Evolutionary conservation across 2,329 filamentous ascomycete species (phyloP), one percentile per base, ranked within the genome.

Genomic region (Nemania bipapillata): DNA sequence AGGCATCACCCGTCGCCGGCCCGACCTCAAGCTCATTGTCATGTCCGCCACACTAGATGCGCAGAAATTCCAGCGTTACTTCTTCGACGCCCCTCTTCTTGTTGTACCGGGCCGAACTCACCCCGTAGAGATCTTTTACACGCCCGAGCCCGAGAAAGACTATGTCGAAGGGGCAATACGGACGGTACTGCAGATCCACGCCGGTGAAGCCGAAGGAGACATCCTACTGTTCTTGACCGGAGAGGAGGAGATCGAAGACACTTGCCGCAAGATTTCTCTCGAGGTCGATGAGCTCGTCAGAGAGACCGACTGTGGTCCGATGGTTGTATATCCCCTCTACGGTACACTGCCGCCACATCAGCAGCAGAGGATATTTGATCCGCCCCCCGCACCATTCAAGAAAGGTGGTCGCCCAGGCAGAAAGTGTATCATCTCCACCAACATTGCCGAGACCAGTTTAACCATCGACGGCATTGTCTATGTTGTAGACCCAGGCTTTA

Each of bases 381-480:
- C 93, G 66, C 92, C 96, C 0, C 96, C 96, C 2, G 84, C 85
- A 2, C 86, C 95, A 40, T 83, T 89, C 69, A 90, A 86, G 73
- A 87, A 89, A 61, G 93, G 92, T 63, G 95, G 95, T 42, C 87
- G 90, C 24, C 92, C 96, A 0, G 96, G 96, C n/a, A 88, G 96
- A 70, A 99, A 99, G 81, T 91, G 90, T 78, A 96, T 99, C 74
- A 87, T 99, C 32, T 93, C 94, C 9, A 99, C 96, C 73, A 99
- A 99, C 81, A 99, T 99, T 80, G 96, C 96, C 52, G 96, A 99
- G 84, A 99, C 96, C 0, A 95, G 91, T 77, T 88, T 99, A 81
- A 99, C 96, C 54, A 99, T 99, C 69, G 96, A 99, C 78, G 96
- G 96, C 79, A 99, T 99, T 72, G 96, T 99, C 40, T 99, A 97